Evolutionary conservation across 306 rosid species (phyloP), one percentile per base, ranked within the genome.

Genomic region (Macrotyloma uniflorum): DNA sequence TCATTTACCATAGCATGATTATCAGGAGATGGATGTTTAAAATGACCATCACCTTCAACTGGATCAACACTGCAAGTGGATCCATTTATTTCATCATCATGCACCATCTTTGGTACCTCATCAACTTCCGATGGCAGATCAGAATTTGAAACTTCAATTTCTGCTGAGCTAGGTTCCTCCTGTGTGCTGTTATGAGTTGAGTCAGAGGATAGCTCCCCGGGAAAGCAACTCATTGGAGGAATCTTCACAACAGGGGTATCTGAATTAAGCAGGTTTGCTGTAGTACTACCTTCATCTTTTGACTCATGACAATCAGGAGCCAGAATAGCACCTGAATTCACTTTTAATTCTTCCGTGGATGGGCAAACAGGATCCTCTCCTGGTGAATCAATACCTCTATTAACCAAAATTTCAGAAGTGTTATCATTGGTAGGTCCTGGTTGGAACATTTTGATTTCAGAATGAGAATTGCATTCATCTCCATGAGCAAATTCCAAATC

Each of bases 401-500:
- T 45, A 70, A 43, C 35, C 43, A 54, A 74, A 72, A 68, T 55
- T 77, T 78, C 78, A 20, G 75, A 35, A 58, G 36, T 58, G 73
- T 79, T 82, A 75, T 85, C 80, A 53, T 71, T 77, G 43, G 74
- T 63, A 82, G 78, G 70, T 38, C 78, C 83, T 30, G 40, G 79
- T 42, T 78, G 86, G 64, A 66, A 75, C 24, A 70, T 70, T 49
- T 82, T 42, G 65, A 79, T 76, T 84, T 51, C 82, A 45, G 83
- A 75, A 49, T 22, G 72, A 67, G 43, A 70, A 12, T 68, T 33
- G 30, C 76, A 40, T 83, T 83, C 80, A 78, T 80, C 79, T 33
- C 65, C 90, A 54, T 75, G 78, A 72, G 80, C 82, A 70, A 49
- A 64, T 63, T 76, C 80, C 74, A 82, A 86, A 79, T 76, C 80